Evolutionary conservation across 306 rosid genomes (phyloP).

Genomic region (Mimosa bimucronata): DNA sequence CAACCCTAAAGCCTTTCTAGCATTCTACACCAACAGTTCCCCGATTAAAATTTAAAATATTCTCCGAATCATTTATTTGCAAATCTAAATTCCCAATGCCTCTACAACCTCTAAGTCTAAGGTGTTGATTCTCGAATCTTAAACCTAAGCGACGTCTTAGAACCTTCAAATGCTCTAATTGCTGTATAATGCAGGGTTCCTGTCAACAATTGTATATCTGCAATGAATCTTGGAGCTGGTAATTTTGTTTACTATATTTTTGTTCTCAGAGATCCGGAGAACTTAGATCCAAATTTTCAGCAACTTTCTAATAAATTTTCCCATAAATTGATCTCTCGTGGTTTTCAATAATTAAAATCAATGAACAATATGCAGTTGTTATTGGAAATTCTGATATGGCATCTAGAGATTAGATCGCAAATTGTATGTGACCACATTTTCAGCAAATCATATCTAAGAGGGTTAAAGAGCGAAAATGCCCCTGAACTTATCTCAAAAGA

Average conservation of each 20-base stretch:
- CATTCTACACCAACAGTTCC: background rate
- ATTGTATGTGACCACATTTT: background rate
- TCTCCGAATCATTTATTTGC: background rate
- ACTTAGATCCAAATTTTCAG: background rate
- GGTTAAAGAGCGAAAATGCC: too few relatives aligned
- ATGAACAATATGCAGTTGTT: background rate
- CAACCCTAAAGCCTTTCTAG: constrained; percentile 4
- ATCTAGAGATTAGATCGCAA: background rate
- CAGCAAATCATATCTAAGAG: background rate
- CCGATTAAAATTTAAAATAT: too few relatives aligned
- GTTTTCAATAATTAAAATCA: background rate
- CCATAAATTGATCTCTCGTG: background rate
- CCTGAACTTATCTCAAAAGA: too few relatives aligned
- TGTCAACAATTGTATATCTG: background rate
- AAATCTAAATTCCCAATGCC: background rate
- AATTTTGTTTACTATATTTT: background rate
- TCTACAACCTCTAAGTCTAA: background rate
- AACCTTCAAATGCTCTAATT: background rate
- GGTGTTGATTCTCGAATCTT: background rate
- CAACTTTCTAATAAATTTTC: background rate
- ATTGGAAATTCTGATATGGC: background rate
- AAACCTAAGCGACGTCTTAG: background rate
- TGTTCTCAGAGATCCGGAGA: background rate
- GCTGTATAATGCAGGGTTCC: background rate
- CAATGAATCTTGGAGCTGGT: background rate